Conservation (phyloP, 139 green algal genomes). For the Eudorina sp. region DNA sequence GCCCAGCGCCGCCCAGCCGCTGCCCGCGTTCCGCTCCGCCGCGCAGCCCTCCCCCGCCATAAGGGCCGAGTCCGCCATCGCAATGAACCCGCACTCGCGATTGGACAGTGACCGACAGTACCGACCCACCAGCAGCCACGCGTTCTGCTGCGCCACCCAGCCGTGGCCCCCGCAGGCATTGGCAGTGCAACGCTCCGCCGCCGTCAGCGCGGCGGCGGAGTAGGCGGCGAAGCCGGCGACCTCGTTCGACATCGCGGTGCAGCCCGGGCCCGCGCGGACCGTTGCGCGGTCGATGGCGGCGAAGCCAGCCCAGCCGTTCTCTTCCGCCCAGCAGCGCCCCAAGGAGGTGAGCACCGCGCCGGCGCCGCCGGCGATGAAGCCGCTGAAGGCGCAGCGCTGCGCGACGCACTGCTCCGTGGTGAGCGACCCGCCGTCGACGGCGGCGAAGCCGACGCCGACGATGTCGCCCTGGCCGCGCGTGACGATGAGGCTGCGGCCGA, state of each 20-base stretch:
- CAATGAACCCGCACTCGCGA: not conserved
- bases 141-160: not conserved
- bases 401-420: not conserved
- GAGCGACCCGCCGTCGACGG: not conserved
- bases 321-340: not conserved
- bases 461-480: not conserved
- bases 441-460: not conserved
- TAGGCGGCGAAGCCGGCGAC: not conserved
- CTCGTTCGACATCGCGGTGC: not conserved
- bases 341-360: not conserved
- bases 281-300: not conserved
- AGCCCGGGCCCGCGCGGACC: not conserved
- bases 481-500: not conserved
- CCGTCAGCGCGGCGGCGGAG: not conserved
- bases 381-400: not conserved
- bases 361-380: not conserved
- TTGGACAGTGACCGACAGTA: not conserved
- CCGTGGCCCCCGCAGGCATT: not conserved
- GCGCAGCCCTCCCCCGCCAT: not conserved
- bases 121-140: not conserved
- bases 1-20: not conserved
- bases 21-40: not conserved
- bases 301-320: conserved; percentile 3
- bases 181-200: not conserved
- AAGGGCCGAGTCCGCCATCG: not conserved